Conservation (phyloP, 805 yeast genomes). For the Saccharomycopsis oosterbeekiorum region DNA sequence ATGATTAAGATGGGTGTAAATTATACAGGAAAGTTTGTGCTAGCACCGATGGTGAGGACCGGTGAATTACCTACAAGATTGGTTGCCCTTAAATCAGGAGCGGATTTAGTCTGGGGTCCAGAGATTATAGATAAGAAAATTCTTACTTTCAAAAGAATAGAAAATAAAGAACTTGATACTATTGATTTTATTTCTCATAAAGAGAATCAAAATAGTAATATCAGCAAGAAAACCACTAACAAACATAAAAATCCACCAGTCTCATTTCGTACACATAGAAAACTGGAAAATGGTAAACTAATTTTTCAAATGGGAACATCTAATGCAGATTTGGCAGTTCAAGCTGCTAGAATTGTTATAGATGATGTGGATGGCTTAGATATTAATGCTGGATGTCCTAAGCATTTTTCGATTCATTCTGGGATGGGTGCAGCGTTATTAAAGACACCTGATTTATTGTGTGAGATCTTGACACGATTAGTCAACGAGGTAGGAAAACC, state of each 20-base stretch:
- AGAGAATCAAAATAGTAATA: conserved; percentile 18
- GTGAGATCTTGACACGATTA: conserved; percentile 53
- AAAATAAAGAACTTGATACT: conserved; percentile 47
- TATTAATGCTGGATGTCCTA: conserved; percentile 94
- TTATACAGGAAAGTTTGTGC: conserved; percentile 67
- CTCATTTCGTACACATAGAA: conserved; percentile 66
- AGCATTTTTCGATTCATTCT: conserved; percentile 84
- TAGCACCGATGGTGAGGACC: conserved; percentile 96
- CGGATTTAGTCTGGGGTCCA: conserved; percentile 93
- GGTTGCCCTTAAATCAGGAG: conserved; percentile 72
- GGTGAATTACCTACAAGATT: conserved; percentile 90
- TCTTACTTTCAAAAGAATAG: conserved; percentile 54
- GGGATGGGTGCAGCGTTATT: conserved; percentile 98
- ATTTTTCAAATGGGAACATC: conserved; percentile 91
- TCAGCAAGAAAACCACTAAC: conserved; percentile 25
- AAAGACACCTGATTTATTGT: conserved; percentile 69
- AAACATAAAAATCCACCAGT: conserved; percentile 29
- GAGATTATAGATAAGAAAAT: conserved; percentile 86
- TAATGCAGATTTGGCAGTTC: conserved; percentile 71
- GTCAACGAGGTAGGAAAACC: conserved; percentile 79
- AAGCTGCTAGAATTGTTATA: conserved; percentile 76
- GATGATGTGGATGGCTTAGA: conserved; percentile 88
- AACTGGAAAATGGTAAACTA: conserved; percentile 50
- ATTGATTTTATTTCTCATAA: conserved; percentile 43
- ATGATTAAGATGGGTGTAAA: conserved; percentile 33